Evolutionary conservation across 441 rosid species (phyloP).

Genomic region (Lepidium campestre): DNA sequence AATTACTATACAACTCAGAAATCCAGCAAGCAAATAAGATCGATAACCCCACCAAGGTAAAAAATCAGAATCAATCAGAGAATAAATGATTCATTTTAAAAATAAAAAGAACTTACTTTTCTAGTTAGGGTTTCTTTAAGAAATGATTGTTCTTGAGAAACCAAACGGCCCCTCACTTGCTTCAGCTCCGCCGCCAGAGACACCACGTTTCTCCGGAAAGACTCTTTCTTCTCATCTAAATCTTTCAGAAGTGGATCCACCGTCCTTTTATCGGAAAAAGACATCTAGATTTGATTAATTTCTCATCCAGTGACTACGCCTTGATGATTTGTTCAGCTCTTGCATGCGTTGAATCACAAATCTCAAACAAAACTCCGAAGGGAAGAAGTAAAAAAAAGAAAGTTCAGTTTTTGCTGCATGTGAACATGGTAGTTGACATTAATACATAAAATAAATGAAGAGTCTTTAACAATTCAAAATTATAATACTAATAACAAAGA

Average conservation of each 20-base stretch:
- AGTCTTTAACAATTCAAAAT: background rate
- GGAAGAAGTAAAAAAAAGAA: background rate
- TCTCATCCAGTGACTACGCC: background rate
- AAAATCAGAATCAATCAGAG: background rate
- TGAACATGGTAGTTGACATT: slow-evolving; percentile 38
- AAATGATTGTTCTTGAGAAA: slow-evolving; percentile 71
- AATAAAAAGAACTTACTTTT: slow-evolving; percentile 36
- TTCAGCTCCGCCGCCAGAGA: slow-evolving; percentile 80
- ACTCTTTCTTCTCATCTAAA: slow-evolving; percentile 88
- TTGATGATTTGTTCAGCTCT: slow-evolving; percentile 15
- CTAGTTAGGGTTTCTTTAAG: slow-evolving; percentile 63
- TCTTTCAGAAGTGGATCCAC: slow-evolving; percentile 82
- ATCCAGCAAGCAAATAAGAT: slow-evolving; percentile 2
- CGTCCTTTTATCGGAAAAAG: slow-evolving; percentile 13
- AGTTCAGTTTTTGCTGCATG: slow-evolving; percentile 14
- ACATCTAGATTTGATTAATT: slow-evolving; percentile 26
- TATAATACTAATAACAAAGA: slow-evolving; percentile 1
- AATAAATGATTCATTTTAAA: background rate
- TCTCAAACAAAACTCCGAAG: background rate
- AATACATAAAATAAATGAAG: slow-evolving; percentile 20
- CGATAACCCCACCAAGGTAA: slow-evolving; percentile 29
- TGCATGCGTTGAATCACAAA: slow-evolving; percentile 9
- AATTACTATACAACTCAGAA: background rate
- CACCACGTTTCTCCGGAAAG: slow-evolving; percentile 77
- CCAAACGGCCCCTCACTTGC: slow-evolving; percentile 73